phyloP scores from a whole-genome alignment of 1,139 yeast genomes.

The Pichia sp. region DNA sequence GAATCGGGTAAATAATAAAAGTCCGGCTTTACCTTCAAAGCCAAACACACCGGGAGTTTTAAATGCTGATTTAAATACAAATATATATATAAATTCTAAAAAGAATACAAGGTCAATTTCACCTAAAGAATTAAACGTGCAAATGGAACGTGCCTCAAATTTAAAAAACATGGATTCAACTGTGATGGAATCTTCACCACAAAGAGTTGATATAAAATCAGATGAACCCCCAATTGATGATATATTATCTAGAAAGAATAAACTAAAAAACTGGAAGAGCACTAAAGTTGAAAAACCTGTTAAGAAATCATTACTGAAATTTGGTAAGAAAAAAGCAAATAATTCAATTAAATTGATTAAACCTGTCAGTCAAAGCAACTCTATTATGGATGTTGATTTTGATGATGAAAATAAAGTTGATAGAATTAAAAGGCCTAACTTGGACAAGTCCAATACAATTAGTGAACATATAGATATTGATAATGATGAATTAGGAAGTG shows the following conservation, averaged over 20 bases:
- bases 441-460: no score
- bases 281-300: constrained; percentile 9
- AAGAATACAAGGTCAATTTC: neutral
- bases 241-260: neutral
- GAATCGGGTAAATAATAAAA: neutral
- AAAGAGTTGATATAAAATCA: neutral
- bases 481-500: constrained; percentile 7
- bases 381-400: neutral
- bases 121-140: neutral
- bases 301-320: constrained; percentile 22
- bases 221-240: neutral
- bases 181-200: neutral
- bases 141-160: neutral
- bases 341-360: neutral
- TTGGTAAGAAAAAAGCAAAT: constrained; percentile 9
- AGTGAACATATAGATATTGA: neutral
- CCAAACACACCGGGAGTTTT: neutral
- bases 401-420: neutral
- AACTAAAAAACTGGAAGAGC: constrained; percentile 2
- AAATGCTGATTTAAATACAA: neutral
- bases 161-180: neutral
- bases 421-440: neutral
- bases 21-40: neutral
- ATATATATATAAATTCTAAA: neutral
- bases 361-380: neutral